These are phyloP conservation scores for Phytopythium ostracodes DNA, from an alignment of 352 stramenopile species.

Conservation along the genomic window DNA sequence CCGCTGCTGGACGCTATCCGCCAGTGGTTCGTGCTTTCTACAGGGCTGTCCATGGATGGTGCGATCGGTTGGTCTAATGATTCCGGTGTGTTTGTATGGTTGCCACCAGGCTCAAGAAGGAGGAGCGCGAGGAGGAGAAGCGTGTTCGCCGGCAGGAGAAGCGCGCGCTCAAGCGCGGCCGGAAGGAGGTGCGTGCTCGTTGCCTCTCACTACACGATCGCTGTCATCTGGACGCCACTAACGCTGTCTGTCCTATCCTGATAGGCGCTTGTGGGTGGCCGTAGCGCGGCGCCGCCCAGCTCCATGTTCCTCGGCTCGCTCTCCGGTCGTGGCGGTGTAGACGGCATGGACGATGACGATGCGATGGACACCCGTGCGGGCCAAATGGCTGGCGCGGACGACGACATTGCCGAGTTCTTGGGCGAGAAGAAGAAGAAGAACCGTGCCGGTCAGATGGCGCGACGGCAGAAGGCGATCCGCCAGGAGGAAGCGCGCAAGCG, in stretches of 20 bases:
- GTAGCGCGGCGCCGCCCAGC: conserved; percentile 42
- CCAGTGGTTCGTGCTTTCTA: conserved; percentile 14
- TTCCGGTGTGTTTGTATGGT: neutral
- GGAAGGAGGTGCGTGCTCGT: conserved; percentile 23
- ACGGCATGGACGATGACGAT: conserved; percentile 23
- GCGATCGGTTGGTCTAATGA: neutral
- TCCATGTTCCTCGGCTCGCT: conserved; percentile 80
- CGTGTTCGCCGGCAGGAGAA: conserved; percentile 58
- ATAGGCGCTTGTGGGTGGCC: conserved; percentile 45
- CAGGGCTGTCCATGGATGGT: neutral
- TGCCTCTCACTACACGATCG: neutral
- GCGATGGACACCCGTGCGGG: conserved; percentile 14
- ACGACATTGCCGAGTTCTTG: conserved; percentile 83
- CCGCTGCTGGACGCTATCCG: conserved; percentile 58
- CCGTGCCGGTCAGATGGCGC: conserved; percentile 68
- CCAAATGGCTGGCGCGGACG: conserved; percentile 47
- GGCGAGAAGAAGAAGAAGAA: conserved; percentile 86
- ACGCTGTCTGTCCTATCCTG: neutral
- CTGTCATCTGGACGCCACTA: neutral
- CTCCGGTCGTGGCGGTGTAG: conserved; percentile 34
- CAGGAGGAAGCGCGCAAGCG: conserved; percentile 52
- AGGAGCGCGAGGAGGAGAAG: conserved; percentile 55
- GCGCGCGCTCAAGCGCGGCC: conserved; percentile 47
- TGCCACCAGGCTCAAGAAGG: conserved; percentile 36
- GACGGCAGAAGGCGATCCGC: conserved; percentile 73